Base-by-base conservation (phyloP, 768 basidiomycete genomes). In the Cystofilobasidium capitatum region DNA sequence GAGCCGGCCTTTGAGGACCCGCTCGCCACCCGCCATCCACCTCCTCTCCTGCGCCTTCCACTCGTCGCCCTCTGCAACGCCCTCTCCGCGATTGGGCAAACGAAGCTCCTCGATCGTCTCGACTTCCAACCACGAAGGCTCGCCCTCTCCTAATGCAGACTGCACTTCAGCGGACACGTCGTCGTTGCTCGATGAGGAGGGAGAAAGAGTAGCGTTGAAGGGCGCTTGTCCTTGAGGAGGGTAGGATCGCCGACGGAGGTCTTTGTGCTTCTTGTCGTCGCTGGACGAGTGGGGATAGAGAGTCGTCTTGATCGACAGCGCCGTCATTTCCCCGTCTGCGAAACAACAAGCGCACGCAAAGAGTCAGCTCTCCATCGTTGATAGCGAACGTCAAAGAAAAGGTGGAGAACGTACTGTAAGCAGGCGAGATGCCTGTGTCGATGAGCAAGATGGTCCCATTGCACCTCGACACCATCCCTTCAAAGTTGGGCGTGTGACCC, bases 401-500 rank as follows among this genome's bases (percentile, higher is more conserved):
- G 35, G 26, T 7, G 17, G 37, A 62, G 66, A 35, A 44, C 24
- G 31, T 22, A 26, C 35, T 37, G 20, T 69, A 69, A 0, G 67
- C 67, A 8, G 67, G 67, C n/a, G 62, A 70, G 77, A 59, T 58
- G 86, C 89, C 91, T 0, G 94, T 98, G 74, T 99, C 94, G 60
- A 99, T 97, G 69, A 98, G 88, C 71, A 98, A 86, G 51, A 97
- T 84, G 72, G 88, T 91, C n/a, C 90, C 92, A 44, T 84, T 81
- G 74, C 96, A 99, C 66, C 92, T 81, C 7, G 88, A 84, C 4
- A 88, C 85, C 58, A 97, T 93, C 89, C 70, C 62, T 69, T 81
- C 81, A 72, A 96, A 91, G 75, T 93, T 82, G 1, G 96, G 94
- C 0, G 96, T 98, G 76, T 98, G 96, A 0, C 94, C 94, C 91